Evolutionary conservation across 176 grass and related monocot species (phyloP), one percentile per base, ranked within the genome.

Genomic region (Musa schizocarpa): DNA sequence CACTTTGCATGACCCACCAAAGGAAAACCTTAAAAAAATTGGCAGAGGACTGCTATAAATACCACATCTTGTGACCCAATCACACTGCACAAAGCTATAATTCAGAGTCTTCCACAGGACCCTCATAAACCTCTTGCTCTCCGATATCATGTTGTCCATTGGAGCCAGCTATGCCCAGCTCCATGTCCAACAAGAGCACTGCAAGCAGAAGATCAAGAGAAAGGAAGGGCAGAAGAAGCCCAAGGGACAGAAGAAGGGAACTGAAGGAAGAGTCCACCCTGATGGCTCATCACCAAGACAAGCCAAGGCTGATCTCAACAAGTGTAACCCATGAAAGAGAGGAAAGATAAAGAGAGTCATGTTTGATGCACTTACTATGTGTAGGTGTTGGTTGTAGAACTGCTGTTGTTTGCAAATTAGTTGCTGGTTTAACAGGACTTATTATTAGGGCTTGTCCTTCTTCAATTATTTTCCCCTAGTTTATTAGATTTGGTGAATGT

Each of bases 91-190:
- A 61, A 14, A 61, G 17, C 13, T 49, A 43, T 13, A 69, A 69
- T 3, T 9, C 8, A 69, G 5, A 48, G 29, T 17, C 19, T 23
- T 22, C 20, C 17, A 2, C 20, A 63, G 34, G 2, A 26, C 3
- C 63, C 2, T 11, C 2, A 27, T 12, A 10, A 26, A 11, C 22
- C 62, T 24, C 20, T 10, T 10, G 9, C 62, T 65, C 62, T 25
- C 62, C 10, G 2, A 9, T 4, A 50, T 11, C 67, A 70, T 70
- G 68, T n/a, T 70, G 68, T 70, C 68, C 34, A 16, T 70, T 9
- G 68, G 68, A 70, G 68, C 68, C 17, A 70, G 68, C 21, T 70
- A 70, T 51, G 68, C 68, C 34, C 68, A 70, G 17, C 68, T 70
- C 9, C 68, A 70, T 70, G 43, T 70, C 34, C 68, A 70, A n/a